Evolutionary conservation across 2,329 filamentous ascomycete species (phyloP).

Genomic region (Colletotrichum orchidophilum): DNA sequence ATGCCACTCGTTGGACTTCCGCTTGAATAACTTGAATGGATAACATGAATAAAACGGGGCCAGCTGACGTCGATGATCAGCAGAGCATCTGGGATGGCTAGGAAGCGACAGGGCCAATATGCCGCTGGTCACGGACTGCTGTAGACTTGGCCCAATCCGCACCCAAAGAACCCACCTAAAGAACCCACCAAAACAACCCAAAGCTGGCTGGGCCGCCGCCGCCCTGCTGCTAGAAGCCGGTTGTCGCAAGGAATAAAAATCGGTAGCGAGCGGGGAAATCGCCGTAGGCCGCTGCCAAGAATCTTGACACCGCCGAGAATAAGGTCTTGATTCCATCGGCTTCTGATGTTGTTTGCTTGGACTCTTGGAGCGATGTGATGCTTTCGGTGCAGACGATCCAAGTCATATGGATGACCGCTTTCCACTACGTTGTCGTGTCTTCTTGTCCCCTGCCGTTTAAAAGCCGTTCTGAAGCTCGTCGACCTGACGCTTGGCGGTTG

Average conservation of each 20-base stretch:
- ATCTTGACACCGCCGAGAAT: neutral
- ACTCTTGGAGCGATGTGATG: neutral
- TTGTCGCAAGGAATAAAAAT: neutral
- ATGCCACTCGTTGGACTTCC: neutral
- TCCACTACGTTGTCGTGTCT: neutral
- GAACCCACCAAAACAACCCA: slow-evolving; percentile 6
- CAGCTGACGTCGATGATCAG: slow-evolving; percentile 32
- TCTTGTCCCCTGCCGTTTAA: neutral
- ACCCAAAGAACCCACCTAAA: slow-evolving; percentile 3
- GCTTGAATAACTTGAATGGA: slow-evolving; percentile 1
- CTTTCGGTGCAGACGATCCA: neutral
- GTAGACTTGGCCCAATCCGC: neutral
- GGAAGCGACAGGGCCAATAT: slow-evolving; percentile 11
- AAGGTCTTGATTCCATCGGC: neutral
- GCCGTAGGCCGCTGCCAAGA: slow-evolving; percentile 6
- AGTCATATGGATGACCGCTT: slow-evolving; percentile 7
- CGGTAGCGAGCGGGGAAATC: slow-evolving; percentile 6
- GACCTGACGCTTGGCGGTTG: slow-evolving; percentile 4
- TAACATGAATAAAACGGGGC: slow-evolving; percentile 13
- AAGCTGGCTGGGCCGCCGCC: neutral
- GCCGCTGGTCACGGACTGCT: slow-evolving; percentile 21
- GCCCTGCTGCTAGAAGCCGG: neutral
- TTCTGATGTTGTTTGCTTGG: neutral
- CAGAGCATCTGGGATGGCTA: slow-evolving; percentile 7
- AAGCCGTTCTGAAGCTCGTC: slow-evolving; percentile 1